Percentiles rank a stretch among this genome's conserved stretches.
These are phyloP conservation scores for Triticum dicoccoides DNA, from an alignment of 176 grass and related monocot species.

Conservation along the genomic window DNA sequence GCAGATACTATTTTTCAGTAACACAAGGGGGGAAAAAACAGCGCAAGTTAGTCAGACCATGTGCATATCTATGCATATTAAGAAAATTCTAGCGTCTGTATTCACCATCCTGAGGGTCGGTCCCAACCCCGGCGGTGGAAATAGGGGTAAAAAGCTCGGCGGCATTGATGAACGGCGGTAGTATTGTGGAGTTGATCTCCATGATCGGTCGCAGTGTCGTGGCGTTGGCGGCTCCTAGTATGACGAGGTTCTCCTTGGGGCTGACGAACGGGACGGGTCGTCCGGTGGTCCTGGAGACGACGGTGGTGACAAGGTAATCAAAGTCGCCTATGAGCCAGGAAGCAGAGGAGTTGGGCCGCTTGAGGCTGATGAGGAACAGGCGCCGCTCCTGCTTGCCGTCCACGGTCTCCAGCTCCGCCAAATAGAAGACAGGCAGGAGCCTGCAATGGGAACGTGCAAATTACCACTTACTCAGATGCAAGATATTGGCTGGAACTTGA, in stretches of 20 bases:
- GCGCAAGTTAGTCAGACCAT: neutral
- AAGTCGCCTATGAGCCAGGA: neutral
- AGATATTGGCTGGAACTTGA: neutral
- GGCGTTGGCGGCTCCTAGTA: constrained; percentile 4
- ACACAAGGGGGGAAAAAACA: neutral
- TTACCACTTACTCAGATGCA: neutral
- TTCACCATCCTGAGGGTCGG: constrained; percentile 45
- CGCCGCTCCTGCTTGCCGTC: constrained; percentile 17
- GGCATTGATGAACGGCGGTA: constrained; percentile 54
- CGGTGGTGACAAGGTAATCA: constrained; percentile 1
- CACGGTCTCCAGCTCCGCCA: constrained; percentile 27
- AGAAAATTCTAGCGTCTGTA: neutral
- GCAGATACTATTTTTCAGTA: constrained; percentile 34
- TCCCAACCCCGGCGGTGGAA: neutral
- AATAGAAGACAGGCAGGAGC: constrained; percentile 17
- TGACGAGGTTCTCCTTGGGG: neutral
- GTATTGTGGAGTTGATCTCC: constrained; percentile 7
- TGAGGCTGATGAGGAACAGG: constrained; percentile 13
- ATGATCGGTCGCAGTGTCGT: neutral
- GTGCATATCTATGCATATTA: neutral
- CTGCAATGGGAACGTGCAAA: neutral
- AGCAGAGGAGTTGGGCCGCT: neutral
- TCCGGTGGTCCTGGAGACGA: neutral
- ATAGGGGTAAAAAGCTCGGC: constrained; percentile 36
- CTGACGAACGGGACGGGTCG: neutral